Base-by-base conservation (phyloP, 2,329 filamentous ascomycete species). In the Fonsecaea erecta region DNA sequence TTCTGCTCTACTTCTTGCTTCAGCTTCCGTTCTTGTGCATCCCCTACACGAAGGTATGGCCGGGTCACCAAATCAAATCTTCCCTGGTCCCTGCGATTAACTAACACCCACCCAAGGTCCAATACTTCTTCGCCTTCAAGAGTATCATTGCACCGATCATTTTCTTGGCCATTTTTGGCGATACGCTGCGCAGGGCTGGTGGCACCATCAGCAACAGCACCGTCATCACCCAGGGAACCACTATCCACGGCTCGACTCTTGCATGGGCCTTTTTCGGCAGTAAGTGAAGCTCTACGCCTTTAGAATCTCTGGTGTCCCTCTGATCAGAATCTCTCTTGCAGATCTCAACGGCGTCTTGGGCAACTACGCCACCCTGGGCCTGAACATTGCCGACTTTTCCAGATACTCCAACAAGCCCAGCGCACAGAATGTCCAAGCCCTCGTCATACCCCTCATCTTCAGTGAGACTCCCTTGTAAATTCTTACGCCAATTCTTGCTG, bases 21-120 rank as follows among this genome's bases (percentile, higher is more conserved):
- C 80, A 82, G 71, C 71, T 80, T 30, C 79, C 80, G 0, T 78
- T 82, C 32, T 73, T 81, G 3, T 79, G 75, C 65, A 76, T 82
- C 7, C 68, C 68, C 37, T 70, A 70, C 59, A 70, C 68, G 18
- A 43, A 43, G 37, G 37, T 43, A 55, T 40, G 53, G 7, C 14
- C 54, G 18, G n/a, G n/a, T 28, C 53, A 51, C 26, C 40, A n/a
- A n/a, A n/a, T n/a, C 21, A 28, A n/a, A 12, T 3, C n/a, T 21
- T 32, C 21, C 32, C 12, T 18, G 21, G 16, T 59, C 35, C 53
- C 16, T 46, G 11, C 24, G 12, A 11, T 16, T n/a, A n/a, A 53
- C 43, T 63, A 53, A 64, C 43, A 37, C 18, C 40, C 1, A n/a
- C n/a, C 4, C 16, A 60, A 67, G 59, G 56, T 69, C 30, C 68